phyloP scores from a whole-genome alignment of 2,329 filamentous ascomycete species.

The Aureobasidium sp. region DNA sequence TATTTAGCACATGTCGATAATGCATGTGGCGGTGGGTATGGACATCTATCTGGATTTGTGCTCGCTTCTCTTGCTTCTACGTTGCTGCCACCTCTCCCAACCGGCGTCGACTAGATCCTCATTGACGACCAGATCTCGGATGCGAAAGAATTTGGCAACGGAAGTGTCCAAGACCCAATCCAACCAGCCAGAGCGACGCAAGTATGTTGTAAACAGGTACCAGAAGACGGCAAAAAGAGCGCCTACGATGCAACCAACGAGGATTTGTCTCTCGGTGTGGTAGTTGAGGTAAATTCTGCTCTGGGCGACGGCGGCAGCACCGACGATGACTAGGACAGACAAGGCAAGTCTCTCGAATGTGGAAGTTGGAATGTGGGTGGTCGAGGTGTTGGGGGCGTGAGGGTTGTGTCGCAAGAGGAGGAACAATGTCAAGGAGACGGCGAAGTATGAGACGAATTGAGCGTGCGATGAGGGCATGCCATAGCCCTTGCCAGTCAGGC shows the following conservation, averaged over 20 bases:
- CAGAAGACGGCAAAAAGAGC: slow-evolving; percentile 64
- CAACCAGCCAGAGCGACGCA: slow-evolving; percentile 62
- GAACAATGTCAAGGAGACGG: slow-evolving; percentile 75
- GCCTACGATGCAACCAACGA: slow-evolving; percentile 70
- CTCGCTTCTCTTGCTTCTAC: slow-evolving; percentile 30
- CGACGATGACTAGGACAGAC: slow-evolving; percentile 33
- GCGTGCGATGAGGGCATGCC: slow-evolving; percentile 96
- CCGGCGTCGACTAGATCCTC: slow-evolving; percentile 88
- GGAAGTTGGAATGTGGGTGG: slow-evolving; percentile 50
- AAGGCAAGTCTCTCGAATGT: slow-evolving; percentile 54
- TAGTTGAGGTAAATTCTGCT: slow-evolving; percentile 90
- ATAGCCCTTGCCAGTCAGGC: slow-evolving; percentile 82
- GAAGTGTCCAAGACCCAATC: slow-evolving; percentile 63
- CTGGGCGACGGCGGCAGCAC: slow-evolving; percentile 54
- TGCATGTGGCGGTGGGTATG: background rate
- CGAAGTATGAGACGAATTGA: slow-evolving; percentile 91
- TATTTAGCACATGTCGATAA: too few relatives aligned
- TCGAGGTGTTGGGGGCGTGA: slow-evolving; percentile 34
- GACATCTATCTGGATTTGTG: slow-evolving; percentile 12
- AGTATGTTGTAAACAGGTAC: slow-evolving; percentile 64
- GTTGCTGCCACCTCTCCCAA: slow-evolving; percentile 82
- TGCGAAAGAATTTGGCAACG: slow-evolving; percentile 57
- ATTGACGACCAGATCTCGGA: slow-evolving; percentile 76
- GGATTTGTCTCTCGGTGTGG: slow-evolving; percentile 79
- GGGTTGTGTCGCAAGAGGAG: slow-evolving; percentile 72